Base-by-base conservation (phyloP, 371 early-diverging fungal species). In the Mucor racemosus region DNA sequence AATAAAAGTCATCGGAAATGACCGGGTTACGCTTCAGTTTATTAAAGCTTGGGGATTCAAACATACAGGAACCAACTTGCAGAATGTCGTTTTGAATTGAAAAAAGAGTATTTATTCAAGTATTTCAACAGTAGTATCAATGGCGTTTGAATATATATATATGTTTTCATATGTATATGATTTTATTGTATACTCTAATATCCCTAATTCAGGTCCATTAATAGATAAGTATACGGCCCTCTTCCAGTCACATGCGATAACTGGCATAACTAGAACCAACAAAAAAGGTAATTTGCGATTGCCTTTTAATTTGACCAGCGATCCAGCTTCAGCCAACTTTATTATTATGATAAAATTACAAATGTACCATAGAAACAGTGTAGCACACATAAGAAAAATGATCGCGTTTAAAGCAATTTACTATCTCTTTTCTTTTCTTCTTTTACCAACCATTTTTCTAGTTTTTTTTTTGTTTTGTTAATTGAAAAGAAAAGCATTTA, bases 171-270 rank as follows among this genome's bases (percentile, higher is more conserved):
- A n/a, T n/a, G n/a, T n/a, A 42, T 26, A 26, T 42, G 42, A 42
- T 42, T n/a, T 42, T n/a, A 6, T 1, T 26, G 26, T 26, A 26
- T 42, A 42, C 15, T 42, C 42, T 42, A 42, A 26, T 42, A 42
- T 42, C n/a, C 15, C 41, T n/a, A 42, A 42, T 42, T 42, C 42
- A 42, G 42, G 42, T 15, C 42, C 34, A 34, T 34, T 26, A 33
- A 55, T n/a, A 15, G 15, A 60, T 34, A 57, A 44, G 42, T 34
- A 26, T 42, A 42, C 15, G 42, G 42, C 42, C 14, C n/a, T 42
- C 42, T 42, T 42, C 38, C 59, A 69, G 69, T 65, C 66, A 71
- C 71, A 71, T 71, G 71, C 60, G 64, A 71, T 71, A 66, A 64
- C 60, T 66, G 64, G 71, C 64, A 71, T 71, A 63, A 42, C 42